phyloP scores from a whole-genome alignment of 2,329 filamentous ascomycete genomes.

The Dendryphion nanum region DNA sequence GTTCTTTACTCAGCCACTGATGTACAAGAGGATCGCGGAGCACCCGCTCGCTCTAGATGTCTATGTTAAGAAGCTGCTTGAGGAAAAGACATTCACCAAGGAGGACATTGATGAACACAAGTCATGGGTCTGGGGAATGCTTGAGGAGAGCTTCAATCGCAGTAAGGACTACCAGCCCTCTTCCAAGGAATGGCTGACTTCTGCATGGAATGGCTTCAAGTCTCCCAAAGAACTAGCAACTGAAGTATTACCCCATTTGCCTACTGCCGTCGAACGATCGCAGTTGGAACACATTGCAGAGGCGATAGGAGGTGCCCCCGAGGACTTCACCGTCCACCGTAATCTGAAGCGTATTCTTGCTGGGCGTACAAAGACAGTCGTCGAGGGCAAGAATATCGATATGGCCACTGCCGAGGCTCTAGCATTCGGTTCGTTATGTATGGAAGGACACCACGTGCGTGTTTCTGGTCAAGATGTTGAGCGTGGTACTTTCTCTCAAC shows the following conservation, averaged over 20 bases:
- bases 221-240: constrained; percentile 95
- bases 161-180: constrained; percentile 97
- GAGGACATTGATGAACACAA: constrained; percentile 98
- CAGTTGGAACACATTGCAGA: constrained; percentile 79
- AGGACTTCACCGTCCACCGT: constrained; percentile 85
- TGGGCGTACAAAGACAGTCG: constrained; percentile 86
- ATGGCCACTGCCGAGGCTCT: constrained; percentile 97
- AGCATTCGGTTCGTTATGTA: constrained; percentile 86
- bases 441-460: constrained; percentile 94
- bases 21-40: constrained; percentile 96
- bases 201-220: constrained; percentile 99
- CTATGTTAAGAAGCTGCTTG: constrained; percentile 86
- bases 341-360: constrained; percentile 95
- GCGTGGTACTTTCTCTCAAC: constrained; percentile 98
- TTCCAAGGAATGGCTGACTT: constrained; percentile 97
- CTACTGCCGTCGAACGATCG: constrained; percentile 73
- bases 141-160: constrained; percentile 94
- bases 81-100: constrained; percentile 93
- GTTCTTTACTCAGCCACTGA: constrained; percentile 97
- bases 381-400: constrained; percentile 92
- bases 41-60: constrained; percentile 85
- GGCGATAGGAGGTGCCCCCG: constrained; percentile 74
- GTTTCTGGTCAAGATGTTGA: constrained; percentile 98
- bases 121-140: constrained; percentile 99
- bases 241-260: constrained; percentile 87